These are phyloP conservation scores for Fusarium chuoi DNA, from an alignment of 2,329 filamentous ascomycete species.

Conservation along the genomic window DNA sequence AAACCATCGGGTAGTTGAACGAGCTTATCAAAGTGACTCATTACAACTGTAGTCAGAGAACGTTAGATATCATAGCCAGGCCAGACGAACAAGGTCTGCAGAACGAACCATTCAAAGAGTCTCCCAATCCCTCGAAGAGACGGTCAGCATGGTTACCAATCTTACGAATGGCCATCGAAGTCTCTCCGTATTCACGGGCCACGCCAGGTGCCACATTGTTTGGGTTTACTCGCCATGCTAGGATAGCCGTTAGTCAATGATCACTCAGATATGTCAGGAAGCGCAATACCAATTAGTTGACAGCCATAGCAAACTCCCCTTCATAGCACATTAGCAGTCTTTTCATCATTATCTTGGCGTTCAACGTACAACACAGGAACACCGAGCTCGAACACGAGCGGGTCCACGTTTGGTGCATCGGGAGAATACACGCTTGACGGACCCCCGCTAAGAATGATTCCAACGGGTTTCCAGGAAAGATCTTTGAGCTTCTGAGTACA, in stretches of 20 bases:
- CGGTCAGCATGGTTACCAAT: not conserved
- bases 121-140: not conserved
- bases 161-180: not conserved
- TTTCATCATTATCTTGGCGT: not conserved
- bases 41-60: not conserved
- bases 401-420: not conserved
- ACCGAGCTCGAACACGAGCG: not conserved
- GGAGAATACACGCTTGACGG: not conserved
- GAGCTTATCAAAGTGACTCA: not conserved
- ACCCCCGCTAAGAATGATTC: not conserved
- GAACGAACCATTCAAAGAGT: not conserved
- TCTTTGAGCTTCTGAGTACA: not conserved
- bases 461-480: not conserved
- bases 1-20: not conserved
- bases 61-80: not conserved
- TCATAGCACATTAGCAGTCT: not conserved
- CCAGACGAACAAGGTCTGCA: not conserved
- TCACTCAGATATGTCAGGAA: not conserved
- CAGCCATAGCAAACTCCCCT: not conserved
- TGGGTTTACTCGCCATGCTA: not conserved
- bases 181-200: not conserved
- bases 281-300: not conserved
- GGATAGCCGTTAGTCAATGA: not conserved
- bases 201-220: not conserved
- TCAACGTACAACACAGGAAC: not conserved